Percentiles rank a stretch among this genome's conserved stretches.
phyloP scores from a whole-genome alignment of 768 basidiomycete genomes.

The Sarcodon aspratus region DNA sequence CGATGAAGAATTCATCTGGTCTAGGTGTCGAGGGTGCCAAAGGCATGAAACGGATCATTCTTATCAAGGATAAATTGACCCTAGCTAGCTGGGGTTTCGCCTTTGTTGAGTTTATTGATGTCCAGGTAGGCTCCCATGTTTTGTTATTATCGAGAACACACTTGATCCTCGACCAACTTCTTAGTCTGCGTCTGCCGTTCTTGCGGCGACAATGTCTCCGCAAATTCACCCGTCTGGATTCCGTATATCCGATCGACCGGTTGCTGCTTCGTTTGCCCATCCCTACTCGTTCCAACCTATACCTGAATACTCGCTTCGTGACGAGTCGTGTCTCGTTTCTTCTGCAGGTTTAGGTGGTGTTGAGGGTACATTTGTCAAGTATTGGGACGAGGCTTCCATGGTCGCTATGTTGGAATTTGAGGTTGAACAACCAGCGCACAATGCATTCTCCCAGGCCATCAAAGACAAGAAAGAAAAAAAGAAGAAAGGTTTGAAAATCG shows the following conservation, averaged over 20 bases:
- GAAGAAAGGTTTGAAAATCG: constrained; percentile 37
- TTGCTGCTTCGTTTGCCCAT: constrained; percentile 89
- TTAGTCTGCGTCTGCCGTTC: constrained; percentile 72
- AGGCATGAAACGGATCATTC: constrained; percentile 79
- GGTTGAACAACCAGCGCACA: constrained; percentile 39
- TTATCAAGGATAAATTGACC: constrained; percentile 83
- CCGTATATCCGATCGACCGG: constrained; percentile 78
- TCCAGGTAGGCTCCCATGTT: constrained; percentile 42
- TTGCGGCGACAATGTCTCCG: constrained; percentile 82
- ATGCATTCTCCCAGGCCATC: constrained; percentile 30
- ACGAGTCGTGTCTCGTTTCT: constrained; percentile 66
- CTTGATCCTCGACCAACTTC: constrained; percentile 1
- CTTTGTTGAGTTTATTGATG: constrained; percentile 85
- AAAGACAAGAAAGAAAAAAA: constrained; percentile 53
- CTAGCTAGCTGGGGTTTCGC: constrained; percentile 88
- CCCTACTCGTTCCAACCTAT: constrained; percentile 82
- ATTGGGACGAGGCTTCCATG: constrained; percentile 87
- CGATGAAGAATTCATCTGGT: constrained; percentile 78
- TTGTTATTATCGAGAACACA: constrained; percentile 6
- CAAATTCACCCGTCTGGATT: constrained; percentile 89
- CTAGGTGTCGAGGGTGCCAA: constrained; percentile 65
- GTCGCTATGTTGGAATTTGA: constrained; percentile 70
- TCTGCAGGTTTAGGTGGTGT: constrained; percentile 59
- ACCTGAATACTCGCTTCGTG: constrained; percentile 59
- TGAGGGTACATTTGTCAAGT: constrained; percentile 68